A percentile compares a stretch with the other conserved stretches of the same genome.
Evolutionary conservation across 345 rosid genomes (phyloP).

Genomic region (Carallia pectinifolia): DNA sequence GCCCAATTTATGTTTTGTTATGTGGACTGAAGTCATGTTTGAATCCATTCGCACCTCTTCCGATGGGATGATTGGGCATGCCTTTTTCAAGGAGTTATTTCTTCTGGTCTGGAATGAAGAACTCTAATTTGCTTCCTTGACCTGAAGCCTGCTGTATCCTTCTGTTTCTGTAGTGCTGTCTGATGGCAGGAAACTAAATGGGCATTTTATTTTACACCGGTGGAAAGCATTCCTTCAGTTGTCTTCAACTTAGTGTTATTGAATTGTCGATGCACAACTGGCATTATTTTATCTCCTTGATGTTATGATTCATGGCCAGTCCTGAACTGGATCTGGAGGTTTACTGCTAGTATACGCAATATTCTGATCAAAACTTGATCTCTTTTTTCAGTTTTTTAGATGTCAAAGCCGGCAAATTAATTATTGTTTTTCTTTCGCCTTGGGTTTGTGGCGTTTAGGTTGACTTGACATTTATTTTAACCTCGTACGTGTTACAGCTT

Average conservation of each 20-base stretch:
- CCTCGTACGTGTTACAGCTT: too few relatives aligned
- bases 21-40: slow-evolving; percentile 1
- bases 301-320: too few relatives aligned
- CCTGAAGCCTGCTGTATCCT: slow-evolving; percentile 35
- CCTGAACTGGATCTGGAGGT: too few relatives aligned
- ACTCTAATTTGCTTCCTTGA: slow-evolving; percentile 16
- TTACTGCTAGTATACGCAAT: too few relatives aligned
- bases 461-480: too few relatives aligned
- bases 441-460: too few relatives aligned
- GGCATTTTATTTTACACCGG: slow-evolving; percentile 23
- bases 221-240: slow-evolving; percentile 16
- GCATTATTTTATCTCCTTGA: too few relatives aligned
- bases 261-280: too few relatives aligned
- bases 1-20: neutral
- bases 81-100: slow-evolving; percentile 9
- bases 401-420: too few relatives aligned
- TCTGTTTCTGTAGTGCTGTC: slow-evolving; percentile 16
- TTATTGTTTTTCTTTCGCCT: too few relatives aligned
- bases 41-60: neutral
- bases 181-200: slow-evolving; percentile 14
- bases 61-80: slow-evolving; percentile 6
- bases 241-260: neutral
- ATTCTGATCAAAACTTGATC: too few relatives aligned
- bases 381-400: too few relatives aligned
- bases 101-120: slow-evolving; percentile 12